Evolutionary conservation across 2,329 filamentous ascomycete genomes (phyloP).

Genomic region (Ilyonectria mors-panacis): DNA sequence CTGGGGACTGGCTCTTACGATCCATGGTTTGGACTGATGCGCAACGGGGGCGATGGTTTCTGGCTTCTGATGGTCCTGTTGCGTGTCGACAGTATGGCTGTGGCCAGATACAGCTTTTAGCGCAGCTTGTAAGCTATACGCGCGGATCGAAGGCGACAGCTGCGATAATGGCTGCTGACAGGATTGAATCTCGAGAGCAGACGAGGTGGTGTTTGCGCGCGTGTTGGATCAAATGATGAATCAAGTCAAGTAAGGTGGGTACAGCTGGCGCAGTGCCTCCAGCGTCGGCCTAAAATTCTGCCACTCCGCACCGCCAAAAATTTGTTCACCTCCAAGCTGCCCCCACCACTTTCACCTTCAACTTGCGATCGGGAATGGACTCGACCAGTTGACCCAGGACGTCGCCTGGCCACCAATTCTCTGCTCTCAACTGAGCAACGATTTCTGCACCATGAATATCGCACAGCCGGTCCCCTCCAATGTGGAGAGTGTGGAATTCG

Average conservation of each 20-base stretch:
- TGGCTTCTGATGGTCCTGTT: not conserved
- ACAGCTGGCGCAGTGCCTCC: constrained; percentile 7
- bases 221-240: constrained; percentile 13
- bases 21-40: constrained; percentile 60
- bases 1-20: constrained; percentile 63
- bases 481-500: constrained; percentile 91
- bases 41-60: not conserved
- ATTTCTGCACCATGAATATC: constrained; percentile 71
- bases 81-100: not conserved
- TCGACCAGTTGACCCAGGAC: constrained; percentile 41
- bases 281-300: constrained; percentile 55
- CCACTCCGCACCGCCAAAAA: constrained; percentile 63
- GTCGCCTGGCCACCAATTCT: constrained; percentile 42
- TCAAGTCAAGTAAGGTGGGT: constrained; percentile 6
- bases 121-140: not conserved
- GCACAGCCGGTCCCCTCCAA: constrained; percentile 87
- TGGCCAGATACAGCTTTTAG: not conserved
- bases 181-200: not conserved
- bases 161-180: not conserved
- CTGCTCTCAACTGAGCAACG: constrained; percentile 36
- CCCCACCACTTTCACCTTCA: constrained; percentile 44
- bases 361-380: constrained; percentile 42
- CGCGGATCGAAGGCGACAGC: not conserved
- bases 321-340: constrained; percentile 47
- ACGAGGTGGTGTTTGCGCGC: not conserved